phyloP scores from a whole-genome alignment of 1,284 basidiomycete genomes.

The Microbotryomycetes sp. region DNA sequence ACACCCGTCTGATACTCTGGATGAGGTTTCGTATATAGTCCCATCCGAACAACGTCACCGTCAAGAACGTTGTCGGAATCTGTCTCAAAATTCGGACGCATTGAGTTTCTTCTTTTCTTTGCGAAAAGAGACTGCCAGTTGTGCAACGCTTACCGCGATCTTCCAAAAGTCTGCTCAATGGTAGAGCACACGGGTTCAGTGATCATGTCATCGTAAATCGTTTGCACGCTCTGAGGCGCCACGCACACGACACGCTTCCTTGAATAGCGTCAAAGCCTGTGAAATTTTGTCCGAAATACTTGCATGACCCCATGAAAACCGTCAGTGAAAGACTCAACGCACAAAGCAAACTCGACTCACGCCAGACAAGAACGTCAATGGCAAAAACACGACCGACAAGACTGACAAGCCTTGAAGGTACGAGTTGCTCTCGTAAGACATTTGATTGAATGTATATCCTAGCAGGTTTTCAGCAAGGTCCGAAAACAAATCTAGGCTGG shows the following conservation, averaged over 20 bases:
- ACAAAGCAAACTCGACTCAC: conserved; percentile 51
- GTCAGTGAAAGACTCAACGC: background rate
- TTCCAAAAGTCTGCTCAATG: conserved; percentile 50
- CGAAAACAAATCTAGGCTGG: conserved; percentile 13
- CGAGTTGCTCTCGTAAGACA: conserved; percentile 50
- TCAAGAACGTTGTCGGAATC: conserved; percentile 53
- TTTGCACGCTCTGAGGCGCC: background rate
- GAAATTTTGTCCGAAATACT: conserved; percentile 60
- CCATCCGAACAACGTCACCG: conserved; percentile 53
- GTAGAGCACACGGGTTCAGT: no score
- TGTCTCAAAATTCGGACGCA: no score
- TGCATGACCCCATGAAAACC: background rate
- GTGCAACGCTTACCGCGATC: conserved; percentile 43
- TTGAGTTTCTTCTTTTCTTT: no score
- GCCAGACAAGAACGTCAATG: conserved; percentile 60
- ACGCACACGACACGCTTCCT: conserved; percentile 36
- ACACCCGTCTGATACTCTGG: background rate
- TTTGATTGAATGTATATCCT: conserved; percentile 54
- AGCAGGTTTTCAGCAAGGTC: conserved; percentile 56
- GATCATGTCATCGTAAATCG: no score
- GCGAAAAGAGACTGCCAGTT: no score
- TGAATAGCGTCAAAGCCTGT: conserved; percentile 38
- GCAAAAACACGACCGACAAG: conserved; percentile 61
- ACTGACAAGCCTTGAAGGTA: conserved; percentile 59
- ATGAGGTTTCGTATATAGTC: conserved; percentile 49